A percentile compares a stretch with the other conserved stretches of the same genome.
Evolutionary conservation across 2,329 filamentous ascomycete species (phyloP).

Genomic region (Talaromyces islandicus): DNA sequence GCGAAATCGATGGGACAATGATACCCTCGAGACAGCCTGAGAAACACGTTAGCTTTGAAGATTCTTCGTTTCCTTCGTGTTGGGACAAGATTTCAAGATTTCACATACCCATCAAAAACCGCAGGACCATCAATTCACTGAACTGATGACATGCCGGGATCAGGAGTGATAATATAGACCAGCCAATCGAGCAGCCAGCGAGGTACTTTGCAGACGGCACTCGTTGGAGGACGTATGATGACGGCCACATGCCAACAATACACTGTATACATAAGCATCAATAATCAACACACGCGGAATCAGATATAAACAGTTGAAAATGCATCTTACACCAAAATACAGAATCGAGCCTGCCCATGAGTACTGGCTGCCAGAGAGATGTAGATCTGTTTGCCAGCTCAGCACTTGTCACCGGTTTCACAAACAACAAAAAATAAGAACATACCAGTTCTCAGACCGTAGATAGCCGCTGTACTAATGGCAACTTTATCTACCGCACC

Average conservation of each 20-base stretch:
- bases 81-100: too few species aligned
- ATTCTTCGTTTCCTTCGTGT: too few species aligned
- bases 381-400: conserved; percentile 31
- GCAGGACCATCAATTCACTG: conserved; percentile 7
- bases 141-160: conserved; percentile 8
- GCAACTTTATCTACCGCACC: conserved; percentile 25
- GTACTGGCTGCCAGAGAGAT: conserved; percentile 46
- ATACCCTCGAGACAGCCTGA: conserved; percentile 27
- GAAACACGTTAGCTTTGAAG: neutral
- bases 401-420: too few species aligned
- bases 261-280: conserved; percentile 31
- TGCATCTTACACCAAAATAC: conserved; percentile 16
- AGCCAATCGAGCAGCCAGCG: conserved; percentile 10
- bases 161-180: conserved; percentile 8
- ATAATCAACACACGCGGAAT: conserved; percentile 6
- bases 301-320: neutral
- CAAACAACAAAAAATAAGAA: neutral
- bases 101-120: conserved; percentile 32
- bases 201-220: conserved; percentile 26
- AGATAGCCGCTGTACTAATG: conserved; percentile 43
- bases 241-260: conserved; percentile 41
- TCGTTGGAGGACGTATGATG: conserved; percentile 38
- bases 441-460: conserved; percentile 39
- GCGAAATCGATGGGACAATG: conserved; percentile 27
- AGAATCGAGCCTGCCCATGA: conserved; percentile 40